phyloP scores from a whole-genome alignment of 768 basidiomycete species.

The Dictyophora rubrovolvata region DNA sequence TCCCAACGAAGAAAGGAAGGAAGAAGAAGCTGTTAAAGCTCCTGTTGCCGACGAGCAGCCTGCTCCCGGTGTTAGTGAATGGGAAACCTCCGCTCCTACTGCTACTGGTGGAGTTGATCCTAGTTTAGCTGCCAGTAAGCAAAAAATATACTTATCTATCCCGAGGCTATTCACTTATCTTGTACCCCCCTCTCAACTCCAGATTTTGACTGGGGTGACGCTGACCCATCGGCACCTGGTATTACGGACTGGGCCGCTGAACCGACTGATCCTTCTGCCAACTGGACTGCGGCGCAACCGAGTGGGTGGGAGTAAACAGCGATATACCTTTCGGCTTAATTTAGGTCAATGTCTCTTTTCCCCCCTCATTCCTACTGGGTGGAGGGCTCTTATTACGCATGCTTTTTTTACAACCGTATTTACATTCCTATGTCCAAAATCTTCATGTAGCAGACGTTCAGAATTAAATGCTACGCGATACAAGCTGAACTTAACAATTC shows the following conservation, averaged over 20 bases:
- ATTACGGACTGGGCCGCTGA: conserved; percentile 85
- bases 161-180: neutral
- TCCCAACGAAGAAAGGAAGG: conserved; percentile 98
- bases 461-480: neutral
- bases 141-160: conserved; percentile 21
- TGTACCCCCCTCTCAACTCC: neutral
- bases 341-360: too few relatives aligned
- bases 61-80: conserved; percentile 42
- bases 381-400: too few relatives aligned
- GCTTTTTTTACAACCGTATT: neutral
- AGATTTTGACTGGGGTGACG: conserved; percentile 80
- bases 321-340: neutral
- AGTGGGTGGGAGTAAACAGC: neutral
- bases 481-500: too few relatives aligned
- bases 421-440: neutral
- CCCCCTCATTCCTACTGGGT: too few relatives aligned
- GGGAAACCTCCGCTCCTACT: conserved; percentile 65
- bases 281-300: conserved; percentile 25
- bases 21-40: conserved; percentile 86
- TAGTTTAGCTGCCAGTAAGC: conserved; percentile 51
- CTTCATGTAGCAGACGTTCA: neutral
- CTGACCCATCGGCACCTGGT: conserved; percentile 41
- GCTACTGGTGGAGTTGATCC: conserved; percentile 70
- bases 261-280: conserved; percentile 37
- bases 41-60: conserved; percentile 44